These are phyloP conservation scores for Penicillium manginii DNA, from an alignment of 495 filamentous ascomycete genomes.

Conservation along the genomic window DNA sequence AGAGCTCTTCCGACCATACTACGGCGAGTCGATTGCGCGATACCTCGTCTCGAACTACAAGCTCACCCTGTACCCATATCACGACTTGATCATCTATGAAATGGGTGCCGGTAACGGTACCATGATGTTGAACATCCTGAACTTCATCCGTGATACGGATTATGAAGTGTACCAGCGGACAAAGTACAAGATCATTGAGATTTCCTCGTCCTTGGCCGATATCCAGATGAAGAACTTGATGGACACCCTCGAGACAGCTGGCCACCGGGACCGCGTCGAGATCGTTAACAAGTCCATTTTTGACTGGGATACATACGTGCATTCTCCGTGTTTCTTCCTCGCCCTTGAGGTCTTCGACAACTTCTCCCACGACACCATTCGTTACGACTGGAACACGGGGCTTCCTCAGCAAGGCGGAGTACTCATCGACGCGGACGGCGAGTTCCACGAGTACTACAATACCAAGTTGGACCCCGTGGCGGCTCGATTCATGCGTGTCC, in stretches of 20 bases:
- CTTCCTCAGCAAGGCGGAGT: constrained; percentile 83
- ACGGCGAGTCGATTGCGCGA: constrained; percentile 93
- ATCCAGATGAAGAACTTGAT: constrained; percentile 74
- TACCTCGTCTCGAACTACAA: constrained; percentile 97
- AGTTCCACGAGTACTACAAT: constrained; percentile 92
- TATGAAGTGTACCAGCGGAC: constrained; percentile 93
- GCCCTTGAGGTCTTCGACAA: constrained; percentile 99
- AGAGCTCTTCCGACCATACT: constrained; percentile 94
- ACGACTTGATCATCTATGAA: constrained; percentile 98
- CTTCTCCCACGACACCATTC: constrained; percentile 91
- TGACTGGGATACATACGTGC: constrained; percentile 83
- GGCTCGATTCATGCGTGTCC: constrained; percentile 76
- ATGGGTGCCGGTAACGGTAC: constrained; percentile 98
- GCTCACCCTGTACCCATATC: constrained; percentile 88
- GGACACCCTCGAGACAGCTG: constrained; percentile 62
- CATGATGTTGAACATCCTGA: constrained; percentile 95
- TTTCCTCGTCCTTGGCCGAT: constrained; percentile 76
- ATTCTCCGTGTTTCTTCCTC: constrained; percentile 93
- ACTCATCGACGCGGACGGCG: constrained; percentile 80
- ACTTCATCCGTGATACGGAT: constrained; percentile 90
- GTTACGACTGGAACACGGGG: constrained; percentile 78
- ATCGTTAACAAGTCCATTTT: constrained; percentile 96
- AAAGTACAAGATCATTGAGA: constrained; percentile 94
- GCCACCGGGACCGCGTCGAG: constrained; percentile 84
- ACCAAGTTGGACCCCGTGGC: constrained; percentile 80